phyloP scores from a whole-genome alignment of 495 filamentous ascomycete species.

The Lophiostoma macrostomum region DNA sequence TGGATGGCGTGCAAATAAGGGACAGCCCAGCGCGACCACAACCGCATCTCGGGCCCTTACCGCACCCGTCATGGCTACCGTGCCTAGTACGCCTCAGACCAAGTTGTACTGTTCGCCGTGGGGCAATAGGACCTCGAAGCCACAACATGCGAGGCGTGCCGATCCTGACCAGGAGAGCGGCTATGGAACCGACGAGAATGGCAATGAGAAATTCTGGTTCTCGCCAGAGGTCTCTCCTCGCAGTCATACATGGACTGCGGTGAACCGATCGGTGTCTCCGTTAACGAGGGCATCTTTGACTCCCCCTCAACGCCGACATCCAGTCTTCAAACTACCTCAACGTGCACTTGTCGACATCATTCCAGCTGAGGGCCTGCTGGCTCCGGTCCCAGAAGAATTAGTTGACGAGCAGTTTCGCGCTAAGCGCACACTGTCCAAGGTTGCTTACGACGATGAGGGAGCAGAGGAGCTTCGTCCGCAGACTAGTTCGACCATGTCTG shows the following conservation, averaged over 20 bases:
- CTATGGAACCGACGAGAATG: neutral
- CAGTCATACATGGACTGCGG: conserved; percentile 21
- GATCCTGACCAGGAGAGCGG: conserved; percentile 21
- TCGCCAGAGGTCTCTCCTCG: conserved; percentile 30
- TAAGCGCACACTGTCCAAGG: conserved; percentile 21
- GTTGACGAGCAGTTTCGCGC: conserved; percentile 15
- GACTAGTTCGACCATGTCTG: neutral
- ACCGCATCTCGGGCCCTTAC: no score
- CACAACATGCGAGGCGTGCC: conserved; percentile 1
- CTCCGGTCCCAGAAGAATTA: conserved; percentile 7
- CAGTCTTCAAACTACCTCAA: no score
- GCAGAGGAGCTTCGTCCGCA: neutral
- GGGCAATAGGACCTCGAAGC: conserved; percentile 4
- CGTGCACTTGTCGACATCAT: no score
- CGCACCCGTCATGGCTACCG: neutral
- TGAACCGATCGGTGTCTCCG: conserved; percentile 29
- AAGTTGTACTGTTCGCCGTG: conserved; percentile 11
- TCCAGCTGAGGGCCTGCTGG: no score
- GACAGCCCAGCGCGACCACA: no score
- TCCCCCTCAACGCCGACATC: neutral
- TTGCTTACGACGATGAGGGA: neutral
- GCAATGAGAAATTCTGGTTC: conserved; percentile 27
- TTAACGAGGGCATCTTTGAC: no score
- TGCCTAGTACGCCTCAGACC: neutral
- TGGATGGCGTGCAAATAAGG: conserved; percentile 8